Conservation (phyloP, 2,329 filamentous ascomycete genomes). For the Colletotrichum sp. region DNA sequence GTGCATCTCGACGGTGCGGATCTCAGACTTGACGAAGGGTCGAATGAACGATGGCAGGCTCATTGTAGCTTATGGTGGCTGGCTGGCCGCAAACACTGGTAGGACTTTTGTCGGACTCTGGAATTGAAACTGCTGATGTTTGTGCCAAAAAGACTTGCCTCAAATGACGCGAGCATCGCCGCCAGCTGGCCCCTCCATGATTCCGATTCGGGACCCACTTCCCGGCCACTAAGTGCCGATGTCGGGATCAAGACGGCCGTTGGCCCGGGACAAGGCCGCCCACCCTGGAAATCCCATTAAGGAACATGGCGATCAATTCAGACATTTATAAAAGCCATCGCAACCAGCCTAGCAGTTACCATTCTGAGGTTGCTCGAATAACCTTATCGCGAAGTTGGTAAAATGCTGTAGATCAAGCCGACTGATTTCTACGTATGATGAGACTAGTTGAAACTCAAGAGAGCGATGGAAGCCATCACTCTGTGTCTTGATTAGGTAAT, state of each 20-base stretch:
- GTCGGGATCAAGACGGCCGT: neutral
- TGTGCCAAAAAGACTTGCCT: neutral
- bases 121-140: neutral
- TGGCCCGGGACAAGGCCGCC: neutral
- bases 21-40: neutral
- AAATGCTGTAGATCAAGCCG: neutral
- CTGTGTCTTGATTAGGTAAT: neutral
- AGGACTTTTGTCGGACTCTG: no score
- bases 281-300: neutral
- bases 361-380: neutral
- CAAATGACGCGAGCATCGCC: neutral
- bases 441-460: neutral
- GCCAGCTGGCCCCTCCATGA: neutral
- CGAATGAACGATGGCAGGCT: conserved; percentile 1
- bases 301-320: neutral
- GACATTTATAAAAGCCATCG: neutral
- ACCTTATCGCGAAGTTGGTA: neutral
- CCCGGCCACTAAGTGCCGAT: neutral
- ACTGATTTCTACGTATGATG: fast-evolving
- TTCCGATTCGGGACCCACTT: neutral
- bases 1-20: conserved; percentile 44
- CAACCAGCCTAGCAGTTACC: fast-evolving
- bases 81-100: neutral
- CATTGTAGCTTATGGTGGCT: neutral
- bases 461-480: fast-evolving